Evolutionary conservation across 2,329 filamentous ascomycete species (phyloP).

Genomic region (Apiospora koreana): DNA sequence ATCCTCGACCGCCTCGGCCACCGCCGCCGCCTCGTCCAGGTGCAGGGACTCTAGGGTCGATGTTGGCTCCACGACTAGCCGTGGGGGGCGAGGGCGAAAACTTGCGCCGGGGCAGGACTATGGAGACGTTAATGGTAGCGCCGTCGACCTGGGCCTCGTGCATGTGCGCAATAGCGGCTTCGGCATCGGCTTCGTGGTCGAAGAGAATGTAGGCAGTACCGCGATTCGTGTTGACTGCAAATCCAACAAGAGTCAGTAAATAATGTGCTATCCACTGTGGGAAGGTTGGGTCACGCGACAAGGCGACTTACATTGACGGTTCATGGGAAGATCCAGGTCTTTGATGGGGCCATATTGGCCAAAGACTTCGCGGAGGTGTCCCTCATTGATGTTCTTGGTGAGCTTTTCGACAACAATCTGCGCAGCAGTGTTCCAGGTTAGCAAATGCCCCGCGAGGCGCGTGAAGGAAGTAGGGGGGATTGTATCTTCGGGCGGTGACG

Average conservation of each 20-base stretch:
- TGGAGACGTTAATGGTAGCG: constrained; percentile 79
- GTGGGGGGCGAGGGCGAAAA: constrained; percentile 79
- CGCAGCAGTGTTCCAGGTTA: not conserved
- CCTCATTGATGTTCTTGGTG: constrained; percentile 90
- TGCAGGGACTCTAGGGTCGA: constrained; percentile 54
- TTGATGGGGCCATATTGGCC: constrained; percentile 82
- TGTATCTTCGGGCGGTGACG: not conserved
- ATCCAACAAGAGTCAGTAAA: not conserved
- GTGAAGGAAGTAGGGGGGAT: not conserved
- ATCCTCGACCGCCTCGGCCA: constrained; percentile 21
- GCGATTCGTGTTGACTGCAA: constrained; percentile 78
- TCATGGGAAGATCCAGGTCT: constrained; percentile 88
- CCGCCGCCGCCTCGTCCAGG: constrained; percentile 26
- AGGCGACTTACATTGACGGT: constrained; percentile 69
- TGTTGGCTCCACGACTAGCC: constrained; percentile 62
- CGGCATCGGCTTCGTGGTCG: constrained; percentile 16
- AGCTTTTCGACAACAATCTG: constrained; percentile 95
- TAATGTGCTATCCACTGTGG: not conserved
- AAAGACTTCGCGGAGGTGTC: constrained; percentile 90
- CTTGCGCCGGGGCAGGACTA: constrained; percentile 80
- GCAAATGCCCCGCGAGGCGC: not conserved
- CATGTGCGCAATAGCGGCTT: constrained; percentile 88
- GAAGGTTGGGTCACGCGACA: not conserved
- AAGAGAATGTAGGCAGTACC: constrained; percentile 51
- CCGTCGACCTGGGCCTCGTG: constrained; percentile 95